Conservation (phyloP, 352 stramenopile species). For the Phytophthora idaei region DNA sequence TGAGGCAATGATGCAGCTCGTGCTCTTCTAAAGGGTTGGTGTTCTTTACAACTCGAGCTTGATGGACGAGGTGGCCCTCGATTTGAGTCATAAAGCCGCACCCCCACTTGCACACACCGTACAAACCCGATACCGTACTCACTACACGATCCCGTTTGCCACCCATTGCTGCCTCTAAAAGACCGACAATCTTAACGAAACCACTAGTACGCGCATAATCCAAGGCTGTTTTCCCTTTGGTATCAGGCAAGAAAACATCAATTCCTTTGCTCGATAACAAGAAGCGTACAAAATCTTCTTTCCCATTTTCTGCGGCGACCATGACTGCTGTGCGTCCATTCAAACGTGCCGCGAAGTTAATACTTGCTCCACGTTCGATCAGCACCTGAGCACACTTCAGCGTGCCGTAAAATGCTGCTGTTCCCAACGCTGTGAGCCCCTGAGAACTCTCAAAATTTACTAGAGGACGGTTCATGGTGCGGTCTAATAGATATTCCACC, state of each 20-base stretch:
- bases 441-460: constrained; percentile 69
- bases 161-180: constrained; percentile 55
- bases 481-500: constrained; percentile 65
- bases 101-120: constrained; percentile 67
- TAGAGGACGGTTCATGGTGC: constrained; percentile 50
- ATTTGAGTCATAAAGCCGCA: constrained; percentile 58
- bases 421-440: constrained; percentile 50
- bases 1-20: constrained; percentile 50
- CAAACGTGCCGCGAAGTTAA: constrained; percentile 46
- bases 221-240: constrained; percentile 45
- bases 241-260: constrained; percentile 47
- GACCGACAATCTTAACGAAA: constrained; percentile 36
- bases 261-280: constrained; percentile 45
- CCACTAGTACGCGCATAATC: constrained; percentile 40
- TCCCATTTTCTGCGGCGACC: constrained; percentile 54
- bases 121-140: constrained; percentile 43
- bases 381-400: constrained; percentile 58
- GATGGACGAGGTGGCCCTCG: constrained; percentile 34
- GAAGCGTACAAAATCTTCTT: constrained; percentile 58
- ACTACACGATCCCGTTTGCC: constrained; percentile 47
- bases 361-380: constrained; percentile 52
- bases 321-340: constrained; percentile 63
- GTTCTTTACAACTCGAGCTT: constrained; percentile 33
- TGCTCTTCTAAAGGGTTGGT: constrained; percentile 52
- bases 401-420: constrained; percentile 52